Evolutionary conservation across 106 monocot genomes (phyloP).

Genomic region (Platanthera guangdongensis): DNA sequence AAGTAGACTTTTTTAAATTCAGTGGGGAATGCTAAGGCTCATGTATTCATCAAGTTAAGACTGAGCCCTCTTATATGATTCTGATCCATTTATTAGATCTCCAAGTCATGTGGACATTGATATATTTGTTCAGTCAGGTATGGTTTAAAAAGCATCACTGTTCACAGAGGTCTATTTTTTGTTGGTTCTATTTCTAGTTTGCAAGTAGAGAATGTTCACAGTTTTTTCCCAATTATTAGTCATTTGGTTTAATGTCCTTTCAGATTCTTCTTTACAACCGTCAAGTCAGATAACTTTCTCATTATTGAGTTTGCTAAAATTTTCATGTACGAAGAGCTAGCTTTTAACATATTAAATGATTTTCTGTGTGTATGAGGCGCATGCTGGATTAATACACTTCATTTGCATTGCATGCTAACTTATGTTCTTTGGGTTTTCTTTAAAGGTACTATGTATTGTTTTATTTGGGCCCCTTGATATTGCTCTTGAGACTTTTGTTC

Average conservation of each 20-base stretch:
- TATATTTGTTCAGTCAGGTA: no score
- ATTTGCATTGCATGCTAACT: background rate
- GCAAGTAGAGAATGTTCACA: no score
- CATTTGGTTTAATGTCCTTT: no score
- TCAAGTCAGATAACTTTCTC: background rate
- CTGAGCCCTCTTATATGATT: no score
- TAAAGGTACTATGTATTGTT: background rate
- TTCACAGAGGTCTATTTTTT: no score
- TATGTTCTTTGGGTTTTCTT: background rate
- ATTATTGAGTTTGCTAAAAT: background rate
- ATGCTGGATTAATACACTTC: background rate
- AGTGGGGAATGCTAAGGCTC: background rate
- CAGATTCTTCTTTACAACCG: no score
- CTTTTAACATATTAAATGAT: background rate
- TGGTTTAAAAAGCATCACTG: no score
- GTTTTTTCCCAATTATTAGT: no score
- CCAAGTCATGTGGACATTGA: no score
- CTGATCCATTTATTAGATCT: no score
- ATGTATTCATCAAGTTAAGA: background rate
- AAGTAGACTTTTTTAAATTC: background rate
- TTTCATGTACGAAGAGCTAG: background rate
- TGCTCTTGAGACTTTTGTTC: background rate
- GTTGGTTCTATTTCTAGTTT: no score
- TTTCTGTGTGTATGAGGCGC: background rate
- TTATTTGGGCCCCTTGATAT: slow-evolving; percentile 1